phyloP scores from a whole-genome alignment of 2,329 filamentous ascomycete genomes.

The Ophiostoma ips region DNA sequence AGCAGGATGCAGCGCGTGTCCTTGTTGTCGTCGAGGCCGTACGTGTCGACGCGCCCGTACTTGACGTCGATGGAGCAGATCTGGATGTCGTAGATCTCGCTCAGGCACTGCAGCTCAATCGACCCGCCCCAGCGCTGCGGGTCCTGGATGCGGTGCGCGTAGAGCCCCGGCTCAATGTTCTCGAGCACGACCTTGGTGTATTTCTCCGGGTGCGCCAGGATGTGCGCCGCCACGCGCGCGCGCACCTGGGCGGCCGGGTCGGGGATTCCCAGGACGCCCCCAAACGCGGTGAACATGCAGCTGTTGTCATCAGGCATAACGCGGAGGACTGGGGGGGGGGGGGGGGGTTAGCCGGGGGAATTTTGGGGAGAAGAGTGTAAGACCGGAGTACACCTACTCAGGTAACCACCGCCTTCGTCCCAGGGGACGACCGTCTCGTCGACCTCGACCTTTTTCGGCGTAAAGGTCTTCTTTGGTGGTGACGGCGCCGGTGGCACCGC shows the following conservation, averaged over 20 bases:
- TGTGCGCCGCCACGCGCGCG: constrained; percentile 63
- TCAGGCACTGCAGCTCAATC: constrained; percentile 78
- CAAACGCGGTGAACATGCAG: constrained; percentile 84
- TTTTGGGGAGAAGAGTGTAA: neutral
- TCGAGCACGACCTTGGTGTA: constrained; percentile 71
- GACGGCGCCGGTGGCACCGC: constrained; percentile 5
- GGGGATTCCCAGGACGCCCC: constrained; percentile 55
- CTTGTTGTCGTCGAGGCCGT: constrained; percentile 67
- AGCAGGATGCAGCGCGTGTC: constrained; percentile 62
- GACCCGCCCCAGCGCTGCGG: constrained; percentile 80
- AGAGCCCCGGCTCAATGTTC: constrained; percentile 49
- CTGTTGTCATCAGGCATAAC: constrained; percentile 97
- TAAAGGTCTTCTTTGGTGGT: constrained; percentile 13
- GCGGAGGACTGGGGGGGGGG: constrained; percentile 63
- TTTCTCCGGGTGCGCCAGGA: constrained; percentile 55
- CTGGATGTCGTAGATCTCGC: constrained; percentile 72
- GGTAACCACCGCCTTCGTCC: constrained; percentile 34
- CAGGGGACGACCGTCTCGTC: constrained; percentile 34
- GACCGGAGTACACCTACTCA: constrained; percentile 36
- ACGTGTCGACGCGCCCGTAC: constrained; percentile 44
- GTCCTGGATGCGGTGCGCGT: constrained; percentile 69
- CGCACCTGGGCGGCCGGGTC: constrained; percentile 45
- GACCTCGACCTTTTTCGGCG: constrained; percentile 22
- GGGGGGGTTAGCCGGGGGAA: constrained; percentile 22
- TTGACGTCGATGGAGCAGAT: constrained; percentile 74